These are phyloP conservation scores for Hanseniaspora lindneri DNA, from an alignment of 805 yeast genomes.

Conservation along the genomic window DNA sequence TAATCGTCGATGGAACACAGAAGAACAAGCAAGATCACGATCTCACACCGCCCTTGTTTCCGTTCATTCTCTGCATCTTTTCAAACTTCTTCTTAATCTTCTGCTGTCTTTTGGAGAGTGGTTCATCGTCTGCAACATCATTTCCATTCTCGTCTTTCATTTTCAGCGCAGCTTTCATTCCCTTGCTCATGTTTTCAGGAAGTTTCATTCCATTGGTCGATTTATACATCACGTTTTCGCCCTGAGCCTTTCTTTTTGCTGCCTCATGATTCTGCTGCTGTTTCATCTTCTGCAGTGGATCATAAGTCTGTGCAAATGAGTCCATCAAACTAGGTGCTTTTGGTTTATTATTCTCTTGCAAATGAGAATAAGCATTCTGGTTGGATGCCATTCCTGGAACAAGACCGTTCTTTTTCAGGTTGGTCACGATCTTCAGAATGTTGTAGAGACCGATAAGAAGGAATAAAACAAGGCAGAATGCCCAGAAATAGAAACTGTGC, in stretches of 20 bases:
- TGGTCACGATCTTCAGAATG: neutral
- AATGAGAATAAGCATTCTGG: slow-evolving; percentile 1
- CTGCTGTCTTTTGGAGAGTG: slow-evolving; percentile 33
- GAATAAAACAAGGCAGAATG: neutral
- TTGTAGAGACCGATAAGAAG: neutral
- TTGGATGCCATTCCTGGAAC: neutral
- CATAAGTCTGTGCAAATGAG: neutral
- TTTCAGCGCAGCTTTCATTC: slow-evolving; percentile 14
- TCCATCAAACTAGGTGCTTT: slow-evolving; percentile 10
- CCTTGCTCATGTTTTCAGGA: slow-evolving; percentile 14
- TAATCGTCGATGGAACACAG: no score
- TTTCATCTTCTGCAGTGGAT: slow-evolving; percentile 1
- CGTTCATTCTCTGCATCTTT: slow-evolving; percentile 20
- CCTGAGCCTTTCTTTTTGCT: neutral
- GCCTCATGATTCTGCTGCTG: slow-evolving; percentile 4
- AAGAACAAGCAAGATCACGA: neutral
- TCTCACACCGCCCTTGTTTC: slow-evolving; percentile 30
- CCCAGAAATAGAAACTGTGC: slow-evolving; percentile 11
- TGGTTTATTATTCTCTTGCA: neutral
- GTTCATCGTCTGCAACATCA: slow-evolving; percentile 13
- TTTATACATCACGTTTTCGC: slow-evolving; percentile 9
- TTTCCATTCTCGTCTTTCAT: slow-evolving; percentile 14
- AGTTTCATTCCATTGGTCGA: slow-evolving; percentile 14
- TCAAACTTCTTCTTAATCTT: slow-evolving; percentile 34
- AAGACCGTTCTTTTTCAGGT: slow-evolving; percentile 3